Base-by-base conservation (phyloP, 306 rosid genomes). In the Astragalus membranaceus region DNA sequence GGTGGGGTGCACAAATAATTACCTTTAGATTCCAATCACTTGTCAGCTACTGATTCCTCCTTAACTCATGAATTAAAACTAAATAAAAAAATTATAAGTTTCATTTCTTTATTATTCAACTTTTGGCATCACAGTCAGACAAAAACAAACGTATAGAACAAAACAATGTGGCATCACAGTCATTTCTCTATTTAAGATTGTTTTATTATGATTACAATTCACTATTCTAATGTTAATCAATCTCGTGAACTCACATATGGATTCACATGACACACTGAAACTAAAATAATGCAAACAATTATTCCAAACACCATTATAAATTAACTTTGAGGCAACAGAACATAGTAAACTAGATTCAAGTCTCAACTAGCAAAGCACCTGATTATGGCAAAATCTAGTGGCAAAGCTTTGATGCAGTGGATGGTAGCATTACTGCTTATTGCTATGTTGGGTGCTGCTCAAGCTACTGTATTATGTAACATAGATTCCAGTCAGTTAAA, bases 251-350 rank as follows among this genome's bases (percentile, higher is more conserved):
- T 20, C 49, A 50, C 69, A 62, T 43, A 23, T 61, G 43, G 69
- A 71, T 42, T 85, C 86, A 79, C 89, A 81, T 81, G 88, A 43
- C 74, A 43, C 11, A 16, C 73, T 42, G 20, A 48, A n/a, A 35
- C 37, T 60, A 68, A 68, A 70, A 57, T 39, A 62, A 69, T 41
- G 36, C 50, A 64, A 41, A 65, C 6, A 52, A 50, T 5, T 46
- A 23, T 57, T 20, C 70, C 4, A 29, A 29, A 36, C 65, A 36
- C 42, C 72, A 13, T 61, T 79, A 79, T 84, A 84, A 84, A 77
- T 84, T 9, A 10, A 52, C 78, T 51, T 20, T 35, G 36, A 66
- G 56, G 11, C 12, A 37, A 57, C n/a, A 51, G 8, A 30, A 5
- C 48, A 64, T 8, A 46, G 47, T 47, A 16, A 0, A 36, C 61